A percentile compares a stretch with the other conserved stretches of the same genome.
These are phyloP conservation scores for Taiozyma sp. DNA, from an alignment of 1,139 yeast genomes.

Conservation along the genomic window DNA sequence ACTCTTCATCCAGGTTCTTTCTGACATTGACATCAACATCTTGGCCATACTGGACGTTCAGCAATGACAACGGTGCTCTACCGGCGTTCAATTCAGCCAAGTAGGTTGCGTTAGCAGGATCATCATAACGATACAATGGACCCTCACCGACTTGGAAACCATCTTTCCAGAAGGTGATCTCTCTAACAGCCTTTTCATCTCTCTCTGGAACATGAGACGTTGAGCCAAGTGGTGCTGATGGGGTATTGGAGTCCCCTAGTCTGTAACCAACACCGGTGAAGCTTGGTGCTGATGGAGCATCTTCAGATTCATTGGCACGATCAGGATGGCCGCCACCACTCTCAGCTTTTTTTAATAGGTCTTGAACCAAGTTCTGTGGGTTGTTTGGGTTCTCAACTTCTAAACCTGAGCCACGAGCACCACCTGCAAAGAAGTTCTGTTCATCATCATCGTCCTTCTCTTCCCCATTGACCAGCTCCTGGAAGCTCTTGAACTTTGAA, in stretches of 20 bases:
- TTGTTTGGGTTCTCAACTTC: conserved; percentile 88
- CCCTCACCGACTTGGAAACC: conserved; percentile 97
- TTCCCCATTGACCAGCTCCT: conserved; percentile 41
- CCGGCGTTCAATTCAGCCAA: conserved; percentile 82
- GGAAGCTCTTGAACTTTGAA: conserved; percentile 41
- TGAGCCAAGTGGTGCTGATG: conserved; percentile 32
- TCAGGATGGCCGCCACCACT: conserved; percentile 37
- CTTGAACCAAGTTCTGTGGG: conserved; percentile 43
- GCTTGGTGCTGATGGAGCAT: conserved; percentile 26
- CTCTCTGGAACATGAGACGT: conserved; percentile 30
- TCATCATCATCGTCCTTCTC: conserved; percentile 53
- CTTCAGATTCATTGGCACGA: conserved; percentile 28
- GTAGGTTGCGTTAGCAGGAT: conserved; percentile 74
- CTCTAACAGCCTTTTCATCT: conserved; percentile 55
- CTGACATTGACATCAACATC: conserved; percentile 93
- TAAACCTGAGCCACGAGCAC: conserved; percentile 91
- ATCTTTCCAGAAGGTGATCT: conserved; percentile 91
- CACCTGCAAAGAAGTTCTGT: conserved; percentile 78
- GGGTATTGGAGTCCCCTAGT: conserved; percentile 59
- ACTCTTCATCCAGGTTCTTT: conserved; percentile 78
- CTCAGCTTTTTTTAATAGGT: conserved; percentile 55
- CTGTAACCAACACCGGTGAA: conserved; percentile 75
- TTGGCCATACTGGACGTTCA: conserved; percentile 85
- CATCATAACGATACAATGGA: conserved; percentile 78
- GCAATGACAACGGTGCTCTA: conserved; percentile 81